Conservation (phyloP, 176 grass and related monocot species). For the Tuctoria greenei region DNA sequence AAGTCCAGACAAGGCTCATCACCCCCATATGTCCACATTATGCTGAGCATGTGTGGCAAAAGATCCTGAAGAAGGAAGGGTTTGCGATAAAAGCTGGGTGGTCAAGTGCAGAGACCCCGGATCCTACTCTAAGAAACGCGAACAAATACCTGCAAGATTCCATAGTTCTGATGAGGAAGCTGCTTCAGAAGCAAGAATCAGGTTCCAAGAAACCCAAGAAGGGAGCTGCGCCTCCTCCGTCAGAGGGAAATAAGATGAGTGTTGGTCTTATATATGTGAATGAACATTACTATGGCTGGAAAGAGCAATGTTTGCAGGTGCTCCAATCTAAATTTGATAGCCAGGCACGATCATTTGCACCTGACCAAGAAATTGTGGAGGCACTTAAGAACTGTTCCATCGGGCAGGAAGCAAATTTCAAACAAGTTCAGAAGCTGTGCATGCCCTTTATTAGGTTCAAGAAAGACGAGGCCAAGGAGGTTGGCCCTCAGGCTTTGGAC, state of each 20-base stretch:
- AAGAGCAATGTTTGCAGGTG: constrained; percentile 69
- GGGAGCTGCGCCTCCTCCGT: constrained; percentile 37
- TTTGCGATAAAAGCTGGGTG: constrained; percentile 72
- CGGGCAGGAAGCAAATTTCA: constrained; percentile 52
- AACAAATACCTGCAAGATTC: constrained; percentile 87
- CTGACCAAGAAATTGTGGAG: constrained; percentile 63
- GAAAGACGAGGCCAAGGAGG: constrained; percentile 54
- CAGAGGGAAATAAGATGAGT: constrained; percentile 49
- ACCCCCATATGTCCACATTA: constrained; percentile 76
- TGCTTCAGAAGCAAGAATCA: constrained; percentile 71
- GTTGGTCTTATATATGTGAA: constrained; percentile 65
- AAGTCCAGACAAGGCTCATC: constrained; percentile 62
- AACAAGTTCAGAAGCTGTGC: constrained; percentile 75
- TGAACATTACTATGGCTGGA: constrained; percentile 78
- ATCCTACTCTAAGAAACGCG: constrained; percentile 57
- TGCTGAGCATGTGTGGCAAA: constrained; percentile 71
- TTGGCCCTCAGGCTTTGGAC: constrained; percentile 57
- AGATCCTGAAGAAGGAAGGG: constrained; percentile 57
- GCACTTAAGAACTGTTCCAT: constrained; percentile 50
- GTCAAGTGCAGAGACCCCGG: constrained; percentile 45
- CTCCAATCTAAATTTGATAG: constrained; percentile 53
- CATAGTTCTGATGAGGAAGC: constrained; percentile 67
- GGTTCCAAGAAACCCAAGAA: constrained; percentile 77
- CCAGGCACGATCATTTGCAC: constrained; percentile 44
- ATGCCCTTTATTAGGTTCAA: constrained; percentile 80